Percentiles rank a stretch among this genome's conserved stretches.
Evolutionary conservation across 2,329 filamentous ascomycete species (phyloP).

Genomic region (Penicillium sp.): DNA sequence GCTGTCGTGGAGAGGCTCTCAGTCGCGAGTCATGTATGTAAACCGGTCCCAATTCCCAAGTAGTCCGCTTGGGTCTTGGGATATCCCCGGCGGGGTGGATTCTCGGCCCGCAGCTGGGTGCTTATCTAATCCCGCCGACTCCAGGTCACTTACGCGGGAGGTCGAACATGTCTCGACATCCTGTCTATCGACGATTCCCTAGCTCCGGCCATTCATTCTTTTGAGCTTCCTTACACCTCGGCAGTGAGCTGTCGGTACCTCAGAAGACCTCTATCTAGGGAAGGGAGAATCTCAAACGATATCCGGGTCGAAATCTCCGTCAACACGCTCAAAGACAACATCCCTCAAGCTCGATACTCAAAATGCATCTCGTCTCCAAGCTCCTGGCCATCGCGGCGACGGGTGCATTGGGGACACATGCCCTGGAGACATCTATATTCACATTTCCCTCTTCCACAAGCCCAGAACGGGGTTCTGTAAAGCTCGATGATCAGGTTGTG

Average conservation of each 20-base stretch:
- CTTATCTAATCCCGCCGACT: slow-evolving; percentile 1
- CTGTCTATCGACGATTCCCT: not conserved
- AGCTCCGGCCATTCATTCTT: no score
- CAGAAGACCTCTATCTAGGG: not conserved
- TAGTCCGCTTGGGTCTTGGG: no score
- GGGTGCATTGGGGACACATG: slow-evolving; percentile 22
- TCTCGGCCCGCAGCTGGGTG: not conserved
- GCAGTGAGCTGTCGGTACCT: not conserved
- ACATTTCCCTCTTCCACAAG: slow-evolving; percentile 20
- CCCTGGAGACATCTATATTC: slow-evolving; percentile 30
- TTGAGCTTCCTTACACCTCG: not conserved
- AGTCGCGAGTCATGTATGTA: no score
- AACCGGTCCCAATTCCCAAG: no score
- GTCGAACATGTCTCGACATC: not conserved
- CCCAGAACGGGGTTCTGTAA: not conserved
- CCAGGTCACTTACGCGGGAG: not conserved
- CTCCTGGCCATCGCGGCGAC: slow-evolving; percentile 24
- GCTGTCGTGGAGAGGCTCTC: no score
- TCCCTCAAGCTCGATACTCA: slow-evolving; percentile 5
- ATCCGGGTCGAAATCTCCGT: not conserved
- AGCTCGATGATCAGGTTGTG: slow-evolving; percentile 9
- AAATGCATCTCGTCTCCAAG: slow-evolving; percentile 24
- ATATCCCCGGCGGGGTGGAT: no score
- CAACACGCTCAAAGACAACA: not conserved
- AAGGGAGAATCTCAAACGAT: not conserved